Evolutionary conservation across 1,139 yeast genomes (phyloP).

Genomic region (Taphrina confusa): DNA sequence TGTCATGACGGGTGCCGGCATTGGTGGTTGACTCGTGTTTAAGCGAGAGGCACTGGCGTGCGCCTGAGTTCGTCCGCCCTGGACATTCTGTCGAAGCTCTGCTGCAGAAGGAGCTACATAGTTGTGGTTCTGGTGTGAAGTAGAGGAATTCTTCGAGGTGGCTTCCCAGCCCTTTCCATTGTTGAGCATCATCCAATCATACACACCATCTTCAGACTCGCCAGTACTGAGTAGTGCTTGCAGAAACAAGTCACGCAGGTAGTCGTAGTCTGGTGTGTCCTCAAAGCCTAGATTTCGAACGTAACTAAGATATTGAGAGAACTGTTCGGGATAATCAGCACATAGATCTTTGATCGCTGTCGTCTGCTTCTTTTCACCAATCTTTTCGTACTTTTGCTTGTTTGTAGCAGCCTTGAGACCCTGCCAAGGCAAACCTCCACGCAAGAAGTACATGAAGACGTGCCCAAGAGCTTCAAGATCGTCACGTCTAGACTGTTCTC

Average conservation of each 20-base stretch:
- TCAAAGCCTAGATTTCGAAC: slow-evolving; percentile 85
- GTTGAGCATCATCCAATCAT: slow-evolving; percentile 93
- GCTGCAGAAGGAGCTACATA: slow-evolving; percentile 32
- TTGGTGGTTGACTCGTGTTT: slow-evolving; percentile 1
- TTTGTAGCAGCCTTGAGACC: slow-evolving; percentile 96
- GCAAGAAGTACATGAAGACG: slow-evolving; percentile 88
- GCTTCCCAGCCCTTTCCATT: slow-evolving; percentile 91
- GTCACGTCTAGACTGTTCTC: slow-evolving; percentile 94
- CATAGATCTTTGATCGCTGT: slow-evolving; percentile 78
- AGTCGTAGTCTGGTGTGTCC: slow-evolving; percentile 92
- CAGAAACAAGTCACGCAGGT: slow-evolving; percentile 72
- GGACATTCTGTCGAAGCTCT: slow-evolving; percentile 32
- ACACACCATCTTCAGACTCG: slow-evolving; percentile 77
- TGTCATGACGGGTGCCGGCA: slow-evolving; percentile 22
- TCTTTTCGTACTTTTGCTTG: slow-evolving; percentile 94
- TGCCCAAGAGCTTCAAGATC: slow-evolving; percentile 95
- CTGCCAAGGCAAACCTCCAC: slow-evolving; percentile 98
- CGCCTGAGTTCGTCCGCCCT: slow-evolving; percentile 33
- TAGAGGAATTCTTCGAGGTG: slow-evolving; percentile 51
- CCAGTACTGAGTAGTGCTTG: slow-evolving; percentile 71
- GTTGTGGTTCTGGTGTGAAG: slow-evolving; percentile 10
- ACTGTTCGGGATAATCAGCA: slow-evolving; percentile 79
- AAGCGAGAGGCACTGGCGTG: slow-evolving; percentile 19
- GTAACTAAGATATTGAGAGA: slow-evolving; percentile 79
- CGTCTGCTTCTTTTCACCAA: slow-evolving; percentile 90